Percentiles rank a stretch among this genome's conserved stretches.
phyloP scores from a whole-genome alignment of 129 eudicot species.

The Deinandra increscens region DNA sequence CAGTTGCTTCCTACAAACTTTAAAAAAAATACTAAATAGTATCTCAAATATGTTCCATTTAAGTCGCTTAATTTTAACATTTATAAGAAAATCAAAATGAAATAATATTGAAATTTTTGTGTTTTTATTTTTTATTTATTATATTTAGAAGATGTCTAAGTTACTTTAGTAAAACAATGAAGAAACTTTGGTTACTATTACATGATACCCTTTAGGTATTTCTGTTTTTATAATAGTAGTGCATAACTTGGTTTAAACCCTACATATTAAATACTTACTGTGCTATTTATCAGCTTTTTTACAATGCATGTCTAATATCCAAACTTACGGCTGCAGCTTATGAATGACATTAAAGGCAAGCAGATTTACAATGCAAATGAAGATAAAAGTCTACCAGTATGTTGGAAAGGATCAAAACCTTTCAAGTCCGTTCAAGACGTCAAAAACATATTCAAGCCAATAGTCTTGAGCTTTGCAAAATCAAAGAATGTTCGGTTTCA shows the following conservation, averaged over 20 bases:
- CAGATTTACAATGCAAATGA: background rate
- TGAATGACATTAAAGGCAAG: background rate
- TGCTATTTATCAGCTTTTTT: no score
- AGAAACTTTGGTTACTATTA: no score
- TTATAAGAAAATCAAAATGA: no score
- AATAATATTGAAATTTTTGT: no score
- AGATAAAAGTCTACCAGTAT: conserved; percentile 12
- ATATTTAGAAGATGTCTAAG: no score
- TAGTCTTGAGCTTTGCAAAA: conserved; percentile 10
- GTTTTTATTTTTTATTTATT: no score
- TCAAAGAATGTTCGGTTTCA: conserved; percentile 11
- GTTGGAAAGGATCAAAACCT: conserved; percentile 17
- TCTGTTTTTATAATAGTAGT: background rate
- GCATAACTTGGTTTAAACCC: background rate
- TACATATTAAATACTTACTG: background rate
- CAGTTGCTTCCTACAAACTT: no score
- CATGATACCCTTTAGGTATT: no score
- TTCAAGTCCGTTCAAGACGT: conserved; percentile 20
- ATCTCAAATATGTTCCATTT: no score
- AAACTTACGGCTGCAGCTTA: conserved; percentile 4
- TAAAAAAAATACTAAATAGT: no score
- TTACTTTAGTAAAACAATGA: no score
- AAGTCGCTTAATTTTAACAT: no score
- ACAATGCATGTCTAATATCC: background rate
- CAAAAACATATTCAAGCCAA: conserved; percentile 13